A percentile compares a stretch with the other conserved stretches of the same genome.
These are phyloP conservation scores for Tagetes patula DNA, from an alignment of 129 eudicot genomes.

Conservation along the genomic window DNA sequence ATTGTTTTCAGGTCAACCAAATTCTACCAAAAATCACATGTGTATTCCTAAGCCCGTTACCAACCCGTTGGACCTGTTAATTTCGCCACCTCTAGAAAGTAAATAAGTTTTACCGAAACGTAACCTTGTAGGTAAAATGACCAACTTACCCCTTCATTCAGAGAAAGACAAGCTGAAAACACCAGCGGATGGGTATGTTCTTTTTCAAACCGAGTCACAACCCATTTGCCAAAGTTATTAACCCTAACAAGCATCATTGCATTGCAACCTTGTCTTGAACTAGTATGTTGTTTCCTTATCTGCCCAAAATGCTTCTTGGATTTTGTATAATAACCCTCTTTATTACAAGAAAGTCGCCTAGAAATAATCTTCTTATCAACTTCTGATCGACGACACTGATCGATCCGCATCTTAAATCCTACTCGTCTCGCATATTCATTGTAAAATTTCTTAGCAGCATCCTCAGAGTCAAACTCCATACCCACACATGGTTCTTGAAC, in stretches of 20 bases:
- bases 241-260: conserved; percentile 53
- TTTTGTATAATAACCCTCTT: conserved; percentile 47
- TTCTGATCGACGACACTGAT: conserved; percentile 56
- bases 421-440: conserved; percentile 43
- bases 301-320: conserved; percentile 47
- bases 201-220: conserved; percentile 45
- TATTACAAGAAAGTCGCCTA: conserved; percentile 50
- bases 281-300: conserved; percentile 36
- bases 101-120: not conserved
- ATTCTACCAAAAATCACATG: not conserved
- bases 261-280: conserved; percentile 55
- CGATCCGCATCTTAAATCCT: conserved; percentile 56
- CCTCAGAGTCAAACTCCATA: conserved; percentile 51
- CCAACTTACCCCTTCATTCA: conserved; percentile 36
- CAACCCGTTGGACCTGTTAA: not conserved
- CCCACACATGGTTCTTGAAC: conserved; percentile 46
- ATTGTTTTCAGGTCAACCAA: too few relatives aligned
- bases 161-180: conserved; percentile 30
- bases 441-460: conserved; percentile 52
- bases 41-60: not conserved
- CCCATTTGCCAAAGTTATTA: conserved; percentile 48
- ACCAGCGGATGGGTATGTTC: conserved; percentile 52
- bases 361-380: conserved; percentile 50
- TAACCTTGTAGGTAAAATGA: conserved; percentile 15
- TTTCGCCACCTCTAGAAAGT: not conserved